Percentiles rank a stretch among this genome's conserved stretches.
These are phyloP conservation scores for Trichoderma gracile DNA, from an alignment of 2,329 filamentous ascomycete genomes.

Conservation along the genomic window DNA sequence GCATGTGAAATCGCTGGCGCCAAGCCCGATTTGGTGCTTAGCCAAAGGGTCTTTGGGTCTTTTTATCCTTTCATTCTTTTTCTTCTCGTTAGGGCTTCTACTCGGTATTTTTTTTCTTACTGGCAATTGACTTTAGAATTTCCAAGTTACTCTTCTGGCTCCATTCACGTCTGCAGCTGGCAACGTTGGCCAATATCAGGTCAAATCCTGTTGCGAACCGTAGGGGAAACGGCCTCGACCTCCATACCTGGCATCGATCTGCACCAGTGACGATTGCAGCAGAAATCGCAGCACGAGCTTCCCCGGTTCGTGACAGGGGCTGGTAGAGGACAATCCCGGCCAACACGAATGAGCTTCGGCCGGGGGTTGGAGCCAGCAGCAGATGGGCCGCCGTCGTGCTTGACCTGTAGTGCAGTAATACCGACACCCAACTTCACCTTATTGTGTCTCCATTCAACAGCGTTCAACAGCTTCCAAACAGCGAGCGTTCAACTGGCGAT, in stretches of 20 bases:
- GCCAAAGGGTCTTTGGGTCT: neutral
- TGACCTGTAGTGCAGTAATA: no score
- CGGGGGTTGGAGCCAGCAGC: neutral
- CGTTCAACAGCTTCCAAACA: neutral
- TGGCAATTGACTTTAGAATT: neutral
- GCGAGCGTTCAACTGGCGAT: neutral
- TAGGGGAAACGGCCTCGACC: constrained; percentile 1
- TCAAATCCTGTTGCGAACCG: neutral
- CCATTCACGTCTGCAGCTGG: neutral
- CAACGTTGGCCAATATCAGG: neutral
- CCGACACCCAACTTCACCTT: no score
- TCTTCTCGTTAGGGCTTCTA: neutral
- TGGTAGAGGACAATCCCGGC: neutral
- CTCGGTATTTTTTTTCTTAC: neutral
- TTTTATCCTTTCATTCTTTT: neutral
- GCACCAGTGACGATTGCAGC: constrained; percentile 22
- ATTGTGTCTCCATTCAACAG: neutral
- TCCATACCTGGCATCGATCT: constrained; percentile 17
- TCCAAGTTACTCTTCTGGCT: neutral
- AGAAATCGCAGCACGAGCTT: constrained; percentile 19
- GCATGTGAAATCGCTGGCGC: neutral
- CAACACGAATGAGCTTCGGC: constrained; percentile 1
- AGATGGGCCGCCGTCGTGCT: neutral
- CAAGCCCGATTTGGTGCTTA: constrained; percentile 1
- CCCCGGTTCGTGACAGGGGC: constrained; percentile 11